These are phyloP conservation scores for Meripilus lineatus DNA, from an alignment of 1,284 basidiomycete species.

Conservation along the genomic window DNA sequence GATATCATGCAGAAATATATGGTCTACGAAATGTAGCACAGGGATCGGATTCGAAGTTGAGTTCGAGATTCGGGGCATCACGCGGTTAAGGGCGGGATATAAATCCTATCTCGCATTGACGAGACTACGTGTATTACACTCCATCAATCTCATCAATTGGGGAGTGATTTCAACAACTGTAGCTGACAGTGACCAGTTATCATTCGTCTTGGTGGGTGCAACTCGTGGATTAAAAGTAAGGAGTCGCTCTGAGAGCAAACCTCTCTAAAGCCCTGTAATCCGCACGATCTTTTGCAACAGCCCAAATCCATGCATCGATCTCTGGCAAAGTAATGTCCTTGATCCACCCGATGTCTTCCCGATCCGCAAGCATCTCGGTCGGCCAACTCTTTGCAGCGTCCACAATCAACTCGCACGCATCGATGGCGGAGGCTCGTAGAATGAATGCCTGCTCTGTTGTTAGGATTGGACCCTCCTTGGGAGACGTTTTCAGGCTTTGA, in stretches of 20 bases:
- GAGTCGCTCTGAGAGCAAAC: constrained; percentile 58
- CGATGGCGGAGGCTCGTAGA: constrained; percentile 76
- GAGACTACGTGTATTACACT: too few species aligned
- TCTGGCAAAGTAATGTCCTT: constrained; percentile 52
- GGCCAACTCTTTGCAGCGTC: constrained; percentile 45
- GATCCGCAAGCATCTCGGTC: constrained; percentile 22
- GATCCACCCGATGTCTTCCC: constrained; percentile 42
- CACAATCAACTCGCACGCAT: constrained; percentile 69
- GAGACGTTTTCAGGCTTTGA: constrained; percentile 22
- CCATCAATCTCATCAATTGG: too few species aligned
- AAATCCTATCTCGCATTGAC: too few species aligned
- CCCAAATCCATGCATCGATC: constrained; percentile 74
- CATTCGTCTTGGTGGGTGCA: too few species aligned
- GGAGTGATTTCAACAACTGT: too few species aligned
- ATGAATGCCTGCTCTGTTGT: constrained; percentile 60
- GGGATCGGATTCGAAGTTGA: too few species aligned
- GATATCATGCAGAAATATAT: too few species aligned
- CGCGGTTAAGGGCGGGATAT: too few species aligned
- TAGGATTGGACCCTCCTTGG: constrained; percentile 60
- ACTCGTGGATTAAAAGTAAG: constrained; percentile 55
- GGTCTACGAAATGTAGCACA: too few species aligned
- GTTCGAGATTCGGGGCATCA: too few species aligned
- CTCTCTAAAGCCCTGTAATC: constrained; percentile 63
- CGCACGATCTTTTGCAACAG: constrained; percentile 65
- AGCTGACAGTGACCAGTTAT: too few species aligned